Evolutionary conservation across 116 monocot species (phyloP).

Genomic region (Phalaenopsis hybrid): DNA sequence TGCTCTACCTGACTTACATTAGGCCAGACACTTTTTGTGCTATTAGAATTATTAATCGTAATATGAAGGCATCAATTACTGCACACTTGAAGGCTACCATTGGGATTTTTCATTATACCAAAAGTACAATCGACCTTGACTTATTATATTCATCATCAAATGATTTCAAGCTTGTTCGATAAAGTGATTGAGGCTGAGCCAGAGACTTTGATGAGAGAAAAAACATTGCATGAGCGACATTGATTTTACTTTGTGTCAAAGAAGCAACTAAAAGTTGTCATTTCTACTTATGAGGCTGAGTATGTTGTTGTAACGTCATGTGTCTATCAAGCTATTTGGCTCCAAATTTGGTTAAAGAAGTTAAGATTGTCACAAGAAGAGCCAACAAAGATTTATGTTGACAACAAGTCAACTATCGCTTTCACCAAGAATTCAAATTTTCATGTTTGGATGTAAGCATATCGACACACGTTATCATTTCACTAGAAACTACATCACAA

Average conservation of each 20-base stretch:
- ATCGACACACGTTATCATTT: neutral
- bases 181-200: neutral
- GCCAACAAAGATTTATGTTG: neutral
- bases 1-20: too few relatives aligned
- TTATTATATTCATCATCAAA: neutral
- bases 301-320: neutral
- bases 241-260: too few relatives aligned
- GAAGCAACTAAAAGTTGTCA: too few relatives aligned
- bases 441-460: neutral
- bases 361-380: neutral
- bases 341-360: neutral
- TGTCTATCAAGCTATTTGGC: neutral
- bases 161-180: neutral
- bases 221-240: too few relatives aligned
- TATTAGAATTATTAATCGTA: too few relatives aligned
- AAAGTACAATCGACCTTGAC: neutral
- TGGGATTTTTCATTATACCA: neutral
- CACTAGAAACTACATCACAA: neutral
- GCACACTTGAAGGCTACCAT: neutral
- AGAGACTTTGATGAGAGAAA: neutral
- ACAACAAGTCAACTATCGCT: neutral
- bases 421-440: neutral
- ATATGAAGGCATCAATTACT: neutral
- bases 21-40: too few relatives aligned
- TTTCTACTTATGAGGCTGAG: too few relatives aligned